These are phyloP conservation scores for Marasmius fiardii DNA, from an alignment of 1,284 basidiomycete genomes.

Conservation along the genomic window DNA sequence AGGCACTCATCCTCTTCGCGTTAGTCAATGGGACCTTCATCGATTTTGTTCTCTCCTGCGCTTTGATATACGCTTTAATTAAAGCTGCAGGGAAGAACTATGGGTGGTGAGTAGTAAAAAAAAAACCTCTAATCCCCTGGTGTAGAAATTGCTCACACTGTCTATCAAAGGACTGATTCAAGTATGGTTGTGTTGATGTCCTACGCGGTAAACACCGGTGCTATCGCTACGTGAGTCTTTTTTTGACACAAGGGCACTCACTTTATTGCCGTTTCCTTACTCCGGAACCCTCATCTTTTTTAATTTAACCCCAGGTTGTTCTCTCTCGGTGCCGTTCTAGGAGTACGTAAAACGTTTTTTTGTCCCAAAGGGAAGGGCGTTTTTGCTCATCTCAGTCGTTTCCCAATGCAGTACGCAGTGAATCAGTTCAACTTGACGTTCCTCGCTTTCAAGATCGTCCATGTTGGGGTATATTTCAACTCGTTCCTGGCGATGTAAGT, in stretches of 20 bases:
- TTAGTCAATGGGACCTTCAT: background rate
- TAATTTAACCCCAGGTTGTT: background rate
- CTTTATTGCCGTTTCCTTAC: no score
- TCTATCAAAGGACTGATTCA: background rate
- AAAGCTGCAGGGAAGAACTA: background rate
- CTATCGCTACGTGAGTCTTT: background rate
- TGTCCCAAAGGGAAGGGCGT: no score
- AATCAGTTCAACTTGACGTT: background rate
- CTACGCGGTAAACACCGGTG: background rate
- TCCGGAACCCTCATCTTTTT: background rate
- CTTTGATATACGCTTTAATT: background rate
- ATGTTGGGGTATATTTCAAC: background rate
- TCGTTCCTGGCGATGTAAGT: background rate
- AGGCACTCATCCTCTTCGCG: background rate
- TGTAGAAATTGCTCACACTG: background rate
- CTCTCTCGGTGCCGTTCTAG: background rate
- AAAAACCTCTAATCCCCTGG: background rate
- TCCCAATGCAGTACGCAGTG: background rate
- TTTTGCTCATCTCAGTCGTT: no score
- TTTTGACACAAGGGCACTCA: no score
- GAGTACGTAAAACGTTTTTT: background rate
- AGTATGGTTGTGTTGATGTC: background rate
- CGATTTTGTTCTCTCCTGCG: background rate
- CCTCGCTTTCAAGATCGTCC: background rate
- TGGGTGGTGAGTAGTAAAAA: background rate